Conservation (phyloP, 495 filamentous ascomycete species). For the Sphaerosporella brunnea region DNA sequence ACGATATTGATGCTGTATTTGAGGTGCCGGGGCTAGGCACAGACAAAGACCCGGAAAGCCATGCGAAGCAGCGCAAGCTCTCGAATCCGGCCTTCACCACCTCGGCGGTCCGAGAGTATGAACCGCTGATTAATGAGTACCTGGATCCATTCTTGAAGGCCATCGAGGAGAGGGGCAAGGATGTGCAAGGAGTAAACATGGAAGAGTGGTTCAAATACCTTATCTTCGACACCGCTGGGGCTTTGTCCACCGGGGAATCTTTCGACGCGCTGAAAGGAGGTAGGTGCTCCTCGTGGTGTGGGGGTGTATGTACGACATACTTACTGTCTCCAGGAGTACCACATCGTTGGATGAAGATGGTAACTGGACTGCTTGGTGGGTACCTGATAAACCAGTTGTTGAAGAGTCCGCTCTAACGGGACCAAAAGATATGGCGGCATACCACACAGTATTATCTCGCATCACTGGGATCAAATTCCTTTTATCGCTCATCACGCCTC, state of each 20-base stretch:
- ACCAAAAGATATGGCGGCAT: conserved; percentile 7
- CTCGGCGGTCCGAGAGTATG: conserved; percentile 32
- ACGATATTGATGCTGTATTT: conserved; percentile 21
- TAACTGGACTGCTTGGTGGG: not conserved
- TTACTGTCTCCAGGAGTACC: not conserved
- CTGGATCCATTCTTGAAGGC: conserved; percentile 31
- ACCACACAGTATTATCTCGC: not conserved
- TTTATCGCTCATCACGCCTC: conserved; percentile 6
- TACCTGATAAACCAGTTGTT: too few species aligned
- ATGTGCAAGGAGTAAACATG: conserved; percentile 29
- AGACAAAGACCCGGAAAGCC: conserved; percentile 19
- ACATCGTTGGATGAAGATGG: conserved; percentile 8
- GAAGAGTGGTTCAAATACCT: conserved; percentile 30
- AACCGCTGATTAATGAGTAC: conserved; percentile 31
- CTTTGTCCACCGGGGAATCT: conserved; percentile 34
- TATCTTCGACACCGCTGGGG: conserved; percentile 38
- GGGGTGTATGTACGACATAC: not conserved
- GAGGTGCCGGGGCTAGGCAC: conserved; percentile 11
- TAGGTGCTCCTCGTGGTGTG: conserved; percentile 27
- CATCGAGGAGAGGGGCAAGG: conserved; percentile 22
- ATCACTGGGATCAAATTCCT: conserved; percentile 1
- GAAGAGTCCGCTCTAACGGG: too few species aligned
- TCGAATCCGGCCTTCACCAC: conserved; percentile 36
- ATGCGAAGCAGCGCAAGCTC: conserved; percentile 28
- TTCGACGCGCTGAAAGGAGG: conserved; percentile 7